A percentile compares a stretch with the other conserved stretches of the same genome.
phyloP scores from a whole-genome alignment of 2,329 filamentous ascomycete genomes.

The Colletotrichum trifolii region DNA sequence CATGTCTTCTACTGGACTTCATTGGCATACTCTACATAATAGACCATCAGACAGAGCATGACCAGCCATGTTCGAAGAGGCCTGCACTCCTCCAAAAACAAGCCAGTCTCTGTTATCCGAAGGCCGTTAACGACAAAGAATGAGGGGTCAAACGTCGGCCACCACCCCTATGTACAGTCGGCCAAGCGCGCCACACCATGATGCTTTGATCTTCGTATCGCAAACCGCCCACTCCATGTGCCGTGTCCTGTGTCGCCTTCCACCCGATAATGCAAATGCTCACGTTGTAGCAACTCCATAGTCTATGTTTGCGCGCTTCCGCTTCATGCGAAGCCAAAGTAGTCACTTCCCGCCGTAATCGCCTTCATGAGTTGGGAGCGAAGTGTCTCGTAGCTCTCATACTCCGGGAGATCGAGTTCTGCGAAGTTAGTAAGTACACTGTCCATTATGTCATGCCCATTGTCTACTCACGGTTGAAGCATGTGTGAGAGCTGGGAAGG shows the following conservation, averaged over 20 bases:
- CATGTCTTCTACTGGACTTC: conserved; percentile 11
- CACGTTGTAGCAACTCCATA: conserved; percentile 20
- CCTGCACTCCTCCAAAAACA: conserved; percentile 32
- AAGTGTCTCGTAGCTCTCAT: conserved; percentile 93
- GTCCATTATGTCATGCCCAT: not conserved
- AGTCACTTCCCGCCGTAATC: conserved; percentile 97
- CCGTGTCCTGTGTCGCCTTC: conserved; percentile 28
- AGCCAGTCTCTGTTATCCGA: conserved; percentile 2
- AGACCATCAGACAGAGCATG: not conserved
- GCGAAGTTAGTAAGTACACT: conserved; percentile 34
- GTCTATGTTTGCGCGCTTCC: conserved; percentile 33
- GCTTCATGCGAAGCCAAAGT: conserved; percentile 91
- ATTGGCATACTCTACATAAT: conserved; percentile 31
- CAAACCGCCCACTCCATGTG: conserved; percentile 17
- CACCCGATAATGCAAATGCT: conserved; percentile 35
- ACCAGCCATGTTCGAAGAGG: conserved; percentile 1
- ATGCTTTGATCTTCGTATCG: conserved; percentile 20
- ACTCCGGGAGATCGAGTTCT: conserved; percentile 99
- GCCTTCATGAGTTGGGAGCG: conserved; percentile 91
- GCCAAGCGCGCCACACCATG: conserved; percentile 19
- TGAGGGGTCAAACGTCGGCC: conserved; percentile 1
- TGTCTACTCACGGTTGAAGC: conserved; percentile 91
- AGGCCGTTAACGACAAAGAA: conserved; percentile 3
- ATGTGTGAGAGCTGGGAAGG: conserved; percentile 95
- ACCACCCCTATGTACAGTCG: conserved; percentile 25